Evolutionary conservation across 2,329 filamentous ascomycete species (phyloP), one percentile per base, ranked within the genome.

Genomic region (Gaeumannomyces sp.): DNA sequence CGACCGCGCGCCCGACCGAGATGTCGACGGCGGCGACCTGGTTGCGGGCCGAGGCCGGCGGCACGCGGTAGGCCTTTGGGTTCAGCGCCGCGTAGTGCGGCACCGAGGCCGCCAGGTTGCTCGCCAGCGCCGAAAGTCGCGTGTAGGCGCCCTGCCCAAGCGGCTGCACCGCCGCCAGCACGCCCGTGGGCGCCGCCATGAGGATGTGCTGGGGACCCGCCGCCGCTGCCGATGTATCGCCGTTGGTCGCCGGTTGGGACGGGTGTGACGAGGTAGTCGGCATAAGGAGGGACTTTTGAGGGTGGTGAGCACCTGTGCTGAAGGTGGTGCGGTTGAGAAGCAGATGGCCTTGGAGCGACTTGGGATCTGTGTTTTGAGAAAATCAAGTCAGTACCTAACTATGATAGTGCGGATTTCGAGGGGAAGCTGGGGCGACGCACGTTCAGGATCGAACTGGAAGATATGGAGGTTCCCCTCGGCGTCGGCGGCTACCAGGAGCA

Each of bases 391-490:
- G 25, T 3, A 2, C n/a, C n/a, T n/a, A n/a, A n/a, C n/a, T n/a
- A n/a, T n/a, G n/a, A n/a, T n/a, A n/a, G n/a, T n/a, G n/a, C n/a
- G n/a, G n/a, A n/a, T n/a, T n/a, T n/a, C n/a, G n/a, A n/a, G n/a
- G n/a, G n/a, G n/a, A n/a, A n/a, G n/a, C n/a, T 35, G 50, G 57
- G 64, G 56, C 11, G 16, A 83, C 89, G 77, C 81, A 95, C 92
- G 90, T 73, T 98, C 94, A 0, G 95, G 95, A 72, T 98, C 93
- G 72, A 95, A 99, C 76, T 98, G 92, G 68, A 98, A 79, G 60
- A 97, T 84, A 73, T 97, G 92, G 57, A 99, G 77, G 70, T 95
- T 92, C 67, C 91, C 91, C 70, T 97, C 89, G 50, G 89, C 87
- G 74, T 98, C 94, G 16, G 90, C 87, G 7, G 91, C 89, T 57